Evolutionary conservation across 495 filamentous ascomycete genomes (phyloP).

Genomic region (Talaromyces wortmannii): DNA sequence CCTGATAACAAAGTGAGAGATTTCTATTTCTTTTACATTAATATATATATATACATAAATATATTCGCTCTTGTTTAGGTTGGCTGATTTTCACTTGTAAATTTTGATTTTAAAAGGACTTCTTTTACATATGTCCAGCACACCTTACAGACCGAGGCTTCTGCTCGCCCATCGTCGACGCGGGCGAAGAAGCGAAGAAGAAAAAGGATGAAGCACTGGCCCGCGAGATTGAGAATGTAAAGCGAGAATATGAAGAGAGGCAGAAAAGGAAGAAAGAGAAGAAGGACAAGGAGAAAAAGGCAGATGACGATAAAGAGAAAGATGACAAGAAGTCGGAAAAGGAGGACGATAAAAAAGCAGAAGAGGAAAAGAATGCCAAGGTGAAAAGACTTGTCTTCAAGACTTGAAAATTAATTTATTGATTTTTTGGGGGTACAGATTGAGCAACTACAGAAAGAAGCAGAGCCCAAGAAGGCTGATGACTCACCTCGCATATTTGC

Average conservation of each 20-base stretch:
- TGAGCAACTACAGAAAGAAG: conserved; percentile 1
- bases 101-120: conserved; percentile 53
- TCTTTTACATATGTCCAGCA: conserved; percentile 81
- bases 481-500: conserved; percentile 70
- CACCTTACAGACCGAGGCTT: conserved; percentile 84
- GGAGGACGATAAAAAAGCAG: conserved; percentile 20
- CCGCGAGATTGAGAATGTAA: conserved; percentile 69
- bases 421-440: no score
- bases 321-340: conserved; percentile 10
- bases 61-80: not conserved
- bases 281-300: conserved; percentile 35
- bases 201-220: conserved; percentile 61
- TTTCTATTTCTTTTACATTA: not conserved
- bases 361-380: conserved; percentile 53
- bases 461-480: conserved; percentile 17
- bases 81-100: not conserved
- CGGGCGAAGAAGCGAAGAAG: conserved; percentile 62
- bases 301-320: conserved; percentile 40
- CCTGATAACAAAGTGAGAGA: conserved; percentile 74
- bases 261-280: conserved; percentile 58
- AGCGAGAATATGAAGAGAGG: conserved; percentile 74
- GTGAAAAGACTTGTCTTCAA: conserved; percentile 22
- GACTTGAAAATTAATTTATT: no score
- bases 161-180: conserved; percentile 71
- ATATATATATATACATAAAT: not conserved